A percentile compares a stretch with the other conserved stretches of the same genome.
Conservation (phyloP, 1,139 yeast genomes). For the Pneumocystis murina region DNA sequence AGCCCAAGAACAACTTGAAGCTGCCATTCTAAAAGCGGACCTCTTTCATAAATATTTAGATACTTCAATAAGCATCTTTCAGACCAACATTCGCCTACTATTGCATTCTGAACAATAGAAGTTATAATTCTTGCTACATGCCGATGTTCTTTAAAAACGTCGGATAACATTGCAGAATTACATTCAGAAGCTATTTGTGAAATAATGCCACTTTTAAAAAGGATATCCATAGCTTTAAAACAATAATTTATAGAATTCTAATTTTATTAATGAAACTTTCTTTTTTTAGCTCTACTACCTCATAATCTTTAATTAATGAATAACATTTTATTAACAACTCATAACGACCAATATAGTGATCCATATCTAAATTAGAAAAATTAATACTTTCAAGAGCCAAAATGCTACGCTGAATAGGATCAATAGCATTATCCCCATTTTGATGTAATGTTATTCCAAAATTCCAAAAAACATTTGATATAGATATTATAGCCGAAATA, state of each 20-base stretch:
- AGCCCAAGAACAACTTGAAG: not conserved
- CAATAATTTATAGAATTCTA: not conserved
- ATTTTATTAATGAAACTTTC: not conserved
- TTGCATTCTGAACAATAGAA: not conserved
- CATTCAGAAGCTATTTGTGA: not conserved
- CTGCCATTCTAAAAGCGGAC: not conserved
- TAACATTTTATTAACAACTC: not conserved
- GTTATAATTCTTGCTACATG: not conserved
- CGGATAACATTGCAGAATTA: not conserved
- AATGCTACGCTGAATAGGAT: not conserved
- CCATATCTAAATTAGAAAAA: not conserved
- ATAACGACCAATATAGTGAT: not conserved
- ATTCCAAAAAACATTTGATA: constrained; percentile 1
- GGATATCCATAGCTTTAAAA: not conserved
- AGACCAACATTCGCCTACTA: not conserved
- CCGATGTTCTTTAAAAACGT: not conserved
- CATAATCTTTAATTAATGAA: not conserved
- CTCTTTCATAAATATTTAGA: not conserved
- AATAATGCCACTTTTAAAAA: not conserved
- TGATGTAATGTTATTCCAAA: not conserved
- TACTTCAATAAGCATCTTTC: not conserved
- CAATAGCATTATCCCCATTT: not conserved
- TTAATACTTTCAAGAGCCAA: not conserved
- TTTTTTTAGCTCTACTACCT: not conserved
- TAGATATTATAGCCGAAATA: not conserved